Evolutionary conservation across 108 stramenopile genomes (phyloP), one percentile per base, ranked within the genome.

Genomic region (Seminavis robusta): DNA sequence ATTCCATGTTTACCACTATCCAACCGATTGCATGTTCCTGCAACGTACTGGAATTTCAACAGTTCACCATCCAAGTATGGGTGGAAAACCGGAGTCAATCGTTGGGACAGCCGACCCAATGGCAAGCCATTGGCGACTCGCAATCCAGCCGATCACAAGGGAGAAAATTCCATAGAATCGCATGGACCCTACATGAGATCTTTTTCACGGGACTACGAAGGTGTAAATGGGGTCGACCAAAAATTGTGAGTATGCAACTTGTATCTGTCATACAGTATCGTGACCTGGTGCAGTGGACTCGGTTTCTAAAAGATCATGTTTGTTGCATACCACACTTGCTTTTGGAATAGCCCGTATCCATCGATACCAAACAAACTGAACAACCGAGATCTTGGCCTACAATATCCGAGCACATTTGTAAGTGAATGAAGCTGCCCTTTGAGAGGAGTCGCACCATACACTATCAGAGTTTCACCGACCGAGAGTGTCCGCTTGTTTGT

Each of bases 101-200:
- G 47, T 3, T n/a, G 67, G 0, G 44, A 59, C 30, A 47, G 70
- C 15, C 52, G 53, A n/a, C 81, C 81, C 3, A 58, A 63, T 48
- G 65, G 69, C 5, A 46, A 46, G 8, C 11, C 42, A 13, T 27
- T 67, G 34, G 3, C 11, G 11, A 39, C 46, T 21, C 20, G 52
- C 5, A 20, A 26, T 28, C n/a, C n/a, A n/a, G n/a, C n/a, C n/a
- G n/a, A n/a, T n/a, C 3, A n/a, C 13, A 38, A 47, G 16, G n/a
- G 24, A 43, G 21, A 28, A 37, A 41, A 17, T 1, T n/a, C 24
- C 10, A 42, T 80, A 19, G 79, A 80, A 55, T 39, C 47, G 0
- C 81, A 83, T 52, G 81, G 81, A 8, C 73, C 76, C 1, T 83
- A 83, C 44, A 47, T 52, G 44, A 60, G 69, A 8, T 55, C 69